Evolutionary conservation across 768 basidiomycete species (phyloP).

Genomic region (Filobasidium floriforme): DNA sequence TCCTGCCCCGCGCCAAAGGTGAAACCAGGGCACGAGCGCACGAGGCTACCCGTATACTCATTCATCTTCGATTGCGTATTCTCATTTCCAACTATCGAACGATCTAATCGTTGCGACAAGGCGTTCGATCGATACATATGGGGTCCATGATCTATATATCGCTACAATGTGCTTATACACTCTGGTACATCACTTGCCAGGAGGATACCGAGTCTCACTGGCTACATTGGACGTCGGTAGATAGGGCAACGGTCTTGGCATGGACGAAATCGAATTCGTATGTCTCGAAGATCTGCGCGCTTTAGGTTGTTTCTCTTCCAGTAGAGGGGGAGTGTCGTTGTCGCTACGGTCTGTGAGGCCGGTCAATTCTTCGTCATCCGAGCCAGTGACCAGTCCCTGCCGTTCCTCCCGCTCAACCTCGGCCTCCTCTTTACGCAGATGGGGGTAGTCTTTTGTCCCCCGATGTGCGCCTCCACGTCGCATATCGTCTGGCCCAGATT

Average conservation of each 20-base stretch:
- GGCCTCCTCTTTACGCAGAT: slow-evolving; percentile 21
- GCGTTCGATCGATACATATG: not conserved
- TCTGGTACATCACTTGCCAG: not conserved
- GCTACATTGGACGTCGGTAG: not conserved
- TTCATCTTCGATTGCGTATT: no score
- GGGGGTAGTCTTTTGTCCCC: slow-evolving; percentile 31
- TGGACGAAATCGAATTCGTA: not conserved
- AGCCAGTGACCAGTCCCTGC: slow-evolving; percentile 16
- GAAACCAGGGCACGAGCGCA: no score
- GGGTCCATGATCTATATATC: not conserved
- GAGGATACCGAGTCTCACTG: not conserved
- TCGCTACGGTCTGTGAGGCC: not conserved
- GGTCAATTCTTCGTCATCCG: slow-evolving; percentile 17
- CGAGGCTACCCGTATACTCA: no score
- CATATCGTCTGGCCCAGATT: slow-evolving; percentile 7
- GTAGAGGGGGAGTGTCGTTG: not conserved
- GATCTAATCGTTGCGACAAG: not conserved
- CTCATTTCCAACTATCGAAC: no score
- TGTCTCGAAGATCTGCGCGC: not conserved
- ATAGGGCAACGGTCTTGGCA: slow-evolving; percentile 2
- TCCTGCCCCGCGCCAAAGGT: no score
- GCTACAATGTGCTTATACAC: not conserved
- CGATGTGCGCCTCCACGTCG: slow-evolving; percentile 25
- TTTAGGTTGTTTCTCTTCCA: not conserved
- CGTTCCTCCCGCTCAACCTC: slow-evolving; percentile 22